Evolutionary conservation across 2,329 filamentous ascomycete species (phyloP), one percentile per base, ranked within the genome.

Genomic region (Aureobasidium namibiae): DNA sequence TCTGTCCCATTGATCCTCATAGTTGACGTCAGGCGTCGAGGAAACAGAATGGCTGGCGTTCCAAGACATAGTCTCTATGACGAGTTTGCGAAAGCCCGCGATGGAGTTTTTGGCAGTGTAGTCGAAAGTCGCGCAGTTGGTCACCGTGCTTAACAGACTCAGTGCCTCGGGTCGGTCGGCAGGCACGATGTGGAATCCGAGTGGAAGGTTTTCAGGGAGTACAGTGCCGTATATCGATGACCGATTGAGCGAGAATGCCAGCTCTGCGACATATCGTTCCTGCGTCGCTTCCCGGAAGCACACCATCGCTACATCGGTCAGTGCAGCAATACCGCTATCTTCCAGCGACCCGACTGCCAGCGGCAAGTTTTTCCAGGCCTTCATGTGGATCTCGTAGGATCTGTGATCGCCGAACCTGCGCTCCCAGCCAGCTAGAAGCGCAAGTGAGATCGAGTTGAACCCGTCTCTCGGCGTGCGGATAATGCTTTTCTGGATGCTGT

Each of bases 351-450:
- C 60, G 4, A 50, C 13, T 0, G 62, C 31, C 3, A 65, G 57
- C 5, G 61, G 56, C n/a, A 65, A 42, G 23, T 39, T 54, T 16
- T 59, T 56, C 64, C 64, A 65, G 9, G 64, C 64, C 29, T 57
- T 36, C 61, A 67, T 62, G 48, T 67, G 65, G 4, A 66, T 54
- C 10, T 62, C 60, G 45, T 64, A 66, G 2, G 61, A 63, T 26
- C 61, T 34, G 3, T 33, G 48, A 26, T 67, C 65, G 9, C 65
- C 65, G n/a, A 62, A 67, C 6, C 62, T 61, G 10, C 62, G 60
- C 39, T 67, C 65, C 65, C 65, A 67, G 11, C 64, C 65, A 24
- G 65, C 65, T 14, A 67, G 61, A 4, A 67, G 52, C 8, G 65
- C 65, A 14, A 67, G 63, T 0, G 64, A 63, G 11, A 66, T 49